Base-by-base conservation (phyloP, 2,329 filamentous ascomycete genomes). In the Thermochaetoides dissita region DNA sequence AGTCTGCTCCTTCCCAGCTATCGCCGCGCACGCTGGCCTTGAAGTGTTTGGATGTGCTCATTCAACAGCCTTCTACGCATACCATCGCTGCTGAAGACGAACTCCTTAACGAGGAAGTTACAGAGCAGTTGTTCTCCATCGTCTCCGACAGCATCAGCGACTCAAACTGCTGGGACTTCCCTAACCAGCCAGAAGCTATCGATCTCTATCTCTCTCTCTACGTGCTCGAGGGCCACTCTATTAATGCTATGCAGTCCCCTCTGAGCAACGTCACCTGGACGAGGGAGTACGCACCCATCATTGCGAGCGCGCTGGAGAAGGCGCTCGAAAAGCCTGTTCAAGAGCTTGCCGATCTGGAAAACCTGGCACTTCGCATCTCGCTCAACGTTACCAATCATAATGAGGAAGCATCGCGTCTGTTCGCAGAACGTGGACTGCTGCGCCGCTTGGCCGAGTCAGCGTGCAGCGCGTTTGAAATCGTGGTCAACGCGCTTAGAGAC, bases 351-450 rank as follows among this genome's bases (percentile, higher is more conserved):
- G 59, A 61, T 6, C 52, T 68, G 7, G 64, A 66, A 38, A 64
- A 57, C 30, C 59, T 76, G 11, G 62, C 76, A 29, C 64, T 89
- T 37, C 77, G 84, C 43, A 69, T 95, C 4, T 79, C 84, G 32
- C 72, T 94, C 48, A 94, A 94, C 53, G 71, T 88, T 39, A 91
- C 87, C 7, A 94, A 94, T 63, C 84, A 86, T 51, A 83, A 84
- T 47, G 63, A 72, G 0, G 65, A 68, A 10, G 77, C 84, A 9
- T 86, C 84, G 34, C 71, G 75, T 30, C 65, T 74, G 3, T 86
- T 94, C 53, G 72, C 81, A 30, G 67, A 74, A n/a, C 68, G 69
- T 39, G 65, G 66, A 7, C 62, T 81, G 8, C 65, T 78, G 43
- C 56, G 64, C 34, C 53, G 60, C 44, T 56, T 79, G 10, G 66